Evolutionary conservation across 495 filamentous ascomycete species (phyloP).

Genomic region (Talaromyces proteolyticus): DNA sequence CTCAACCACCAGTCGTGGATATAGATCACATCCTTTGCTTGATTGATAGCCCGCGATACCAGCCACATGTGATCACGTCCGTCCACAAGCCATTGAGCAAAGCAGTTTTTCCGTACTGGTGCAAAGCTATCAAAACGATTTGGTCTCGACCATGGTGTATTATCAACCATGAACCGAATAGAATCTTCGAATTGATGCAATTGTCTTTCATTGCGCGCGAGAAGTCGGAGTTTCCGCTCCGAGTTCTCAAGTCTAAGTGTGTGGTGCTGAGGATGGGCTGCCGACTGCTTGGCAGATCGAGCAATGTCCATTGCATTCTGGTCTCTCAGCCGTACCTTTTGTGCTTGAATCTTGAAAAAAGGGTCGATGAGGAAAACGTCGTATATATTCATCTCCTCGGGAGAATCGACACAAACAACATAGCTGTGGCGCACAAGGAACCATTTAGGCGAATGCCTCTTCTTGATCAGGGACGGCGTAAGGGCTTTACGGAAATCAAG

Average conservation of each 20-base stretch:
- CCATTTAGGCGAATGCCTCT: conserved; percentile 88
- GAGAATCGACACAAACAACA: conserved; percentile 94
- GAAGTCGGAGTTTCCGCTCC: conserved; percentile 83
- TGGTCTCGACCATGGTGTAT: conserved; percentile 70
- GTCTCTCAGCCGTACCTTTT: conserved; percentile 50
- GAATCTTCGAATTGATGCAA: conserved; percentile 91
- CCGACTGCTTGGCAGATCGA: conserved; percentile 52
- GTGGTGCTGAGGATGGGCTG: conserved; percentile 74
- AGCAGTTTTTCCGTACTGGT: conserved; percentile 76
- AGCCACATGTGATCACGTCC: conserved; percentile 99
- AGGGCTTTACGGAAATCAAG: conserved; percentile 81
- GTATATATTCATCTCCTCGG: conserved; percentile 98
- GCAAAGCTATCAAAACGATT: conserved; percentile 95
- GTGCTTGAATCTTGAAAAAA: conserved; percentile 71
- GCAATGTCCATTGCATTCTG: conserved; percentile 63
- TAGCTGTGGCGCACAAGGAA: conserved; percentile 97
- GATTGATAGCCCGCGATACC: conserved; percentile 92
- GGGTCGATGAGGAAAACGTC: conserved; percentile 94
- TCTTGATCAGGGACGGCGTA: conserved; percentile 66
- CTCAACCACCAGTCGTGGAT: conserved; percentile 99
- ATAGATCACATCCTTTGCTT: conserved; percentile 97
- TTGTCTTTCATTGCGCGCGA: conserved; percentile 85
- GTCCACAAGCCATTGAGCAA: conserved; percentile 96
- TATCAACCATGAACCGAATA: conserved; percentile 74
- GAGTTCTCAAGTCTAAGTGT: conserved; percentile 77